Evolutionary conservation across 306 rosid genomes (phyloP).

Genomic region (Trifolium repens): DNA sequence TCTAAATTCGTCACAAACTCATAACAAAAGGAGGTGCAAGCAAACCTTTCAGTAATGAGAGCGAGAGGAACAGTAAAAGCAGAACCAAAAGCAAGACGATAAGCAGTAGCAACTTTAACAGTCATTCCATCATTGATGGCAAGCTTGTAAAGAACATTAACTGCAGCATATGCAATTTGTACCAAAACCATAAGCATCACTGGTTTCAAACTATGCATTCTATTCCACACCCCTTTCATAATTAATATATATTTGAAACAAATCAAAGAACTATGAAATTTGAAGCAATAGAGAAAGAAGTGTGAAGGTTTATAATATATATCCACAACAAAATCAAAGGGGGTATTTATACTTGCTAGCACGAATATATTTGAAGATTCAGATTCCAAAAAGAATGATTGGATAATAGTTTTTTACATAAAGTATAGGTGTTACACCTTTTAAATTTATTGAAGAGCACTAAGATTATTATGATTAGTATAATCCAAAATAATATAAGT

Average conservation of each 20-base stretch:
- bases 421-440: background rate
- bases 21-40: background rate
- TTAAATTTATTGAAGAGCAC: background rate
- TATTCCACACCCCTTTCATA: slow-evolving; percentile 26
- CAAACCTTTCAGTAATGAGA: slow-evolving; percentile 47
- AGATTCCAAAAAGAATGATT: slow-evolving; percentile 3
- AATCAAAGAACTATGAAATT: background rate
- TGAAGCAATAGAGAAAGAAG: background rate
- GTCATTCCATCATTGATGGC: slow-evolving; percentile 73
- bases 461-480: too few relatives aligned
- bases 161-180: slow-evolving; percentile 58
- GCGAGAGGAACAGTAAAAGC: slow-evolving; percentile 70
- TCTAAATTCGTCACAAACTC: too few relatives aligned
- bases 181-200: slow-evolving; percentile 50
- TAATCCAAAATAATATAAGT: background rate
- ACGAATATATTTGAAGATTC: background rate
- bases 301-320: background rate
- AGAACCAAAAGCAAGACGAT: slow-evolving; percentile 65
- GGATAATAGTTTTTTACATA: background rate
- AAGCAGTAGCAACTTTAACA: slow-evolving; percentile 61
- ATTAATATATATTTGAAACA: background rate
- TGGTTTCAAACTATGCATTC: slow-evolving; percentile 42
- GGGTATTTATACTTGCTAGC: slow-evolving; percentile 12
- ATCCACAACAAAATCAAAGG: background rate
- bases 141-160: slow-evolving; percentile 69